Percentiles rank a stretch among this genome's conserved stretches.
Evolutionary conservation across 2,329 filamentous ascomycete genomes (phyloP).

Genomic region (Microcyclospora pomicola): DNA sequence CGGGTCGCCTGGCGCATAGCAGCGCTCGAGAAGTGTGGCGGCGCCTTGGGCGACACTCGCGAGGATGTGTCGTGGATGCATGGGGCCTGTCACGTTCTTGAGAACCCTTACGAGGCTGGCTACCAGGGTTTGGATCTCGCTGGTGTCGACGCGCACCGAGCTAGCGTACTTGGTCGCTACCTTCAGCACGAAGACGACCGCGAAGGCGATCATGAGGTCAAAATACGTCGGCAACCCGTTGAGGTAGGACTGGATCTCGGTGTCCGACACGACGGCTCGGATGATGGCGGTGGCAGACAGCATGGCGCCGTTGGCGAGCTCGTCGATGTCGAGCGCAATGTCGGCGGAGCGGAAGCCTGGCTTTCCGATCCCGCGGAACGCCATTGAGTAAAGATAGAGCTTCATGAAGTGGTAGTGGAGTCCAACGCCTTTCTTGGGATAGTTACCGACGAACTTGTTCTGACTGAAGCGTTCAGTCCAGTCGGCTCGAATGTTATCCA

Average conservation of each 20-base stretch:
- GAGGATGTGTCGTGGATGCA: constrained; percentile 19
- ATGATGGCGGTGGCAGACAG: constrained; percentile 16
- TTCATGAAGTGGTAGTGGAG: constrained; percentile 19
- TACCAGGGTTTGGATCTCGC: constrained; percentile 14
- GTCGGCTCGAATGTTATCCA: constrained; percentile 15
- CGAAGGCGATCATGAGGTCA: constrained; percentile 20
- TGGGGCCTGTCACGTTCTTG: constrained; percentile 15
- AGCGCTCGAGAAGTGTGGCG: constrained; percentile 14
- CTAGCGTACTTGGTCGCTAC: constrained; percentile 18
- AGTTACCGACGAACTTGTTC: constrained; percentile 17
- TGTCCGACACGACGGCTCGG: constrained; percentile 12
- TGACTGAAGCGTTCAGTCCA: constrained; percentile 15
- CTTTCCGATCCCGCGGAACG: constrained; percentile 14
- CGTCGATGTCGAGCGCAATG: constrained; percentile 17
- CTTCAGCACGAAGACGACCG: constrained; percentile 19
- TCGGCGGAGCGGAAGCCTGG: constrained; percentile 13
- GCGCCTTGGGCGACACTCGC: constrained; percentile 16
- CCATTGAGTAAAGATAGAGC: constrained; percentile 17
- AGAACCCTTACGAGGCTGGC: constrained; percentile 14
- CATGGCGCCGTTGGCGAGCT: constrained; percentile 15
- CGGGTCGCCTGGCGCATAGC: constrained; percentile 6
- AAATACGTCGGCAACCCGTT: constrained; percentile 20
- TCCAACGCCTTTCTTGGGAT: constrained; percentile 15
- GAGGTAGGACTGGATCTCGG: constrained; percentile 16
- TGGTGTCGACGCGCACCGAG: constrained; percentile 15